Evolutionary conservation across 164 flowering plant species (phyloP), one percentile per base, ranked within the genome.

Genomic region (Vitis riparia): DNA sequence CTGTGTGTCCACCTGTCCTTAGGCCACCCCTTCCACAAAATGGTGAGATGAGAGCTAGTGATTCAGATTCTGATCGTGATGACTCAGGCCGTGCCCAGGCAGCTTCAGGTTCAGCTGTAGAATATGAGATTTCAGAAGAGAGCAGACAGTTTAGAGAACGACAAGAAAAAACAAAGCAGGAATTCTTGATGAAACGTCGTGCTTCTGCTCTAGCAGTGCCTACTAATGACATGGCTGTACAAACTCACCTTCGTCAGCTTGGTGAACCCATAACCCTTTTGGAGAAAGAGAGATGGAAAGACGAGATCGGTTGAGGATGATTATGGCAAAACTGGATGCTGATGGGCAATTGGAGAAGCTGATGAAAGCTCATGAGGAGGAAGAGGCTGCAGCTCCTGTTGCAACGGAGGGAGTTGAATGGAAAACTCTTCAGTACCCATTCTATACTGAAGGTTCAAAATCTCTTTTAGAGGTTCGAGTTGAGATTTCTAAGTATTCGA

Each of bases 221-320:
- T 32, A 95, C 99, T 9, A 95, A 95, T 78, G 99, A 95, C 75
- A 85, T 77, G 75, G 90, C 97, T 50, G 97, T 95, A 2, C 83
- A 97, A 11, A 82, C 88, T 32, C 90, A 97, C 7, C 92, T 95
- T n/a, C 88, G 99, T 11, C 83, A 87, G 52, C 93, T 95, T 51
- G 92, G 89, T 44, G 99, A 95, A 66, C 99, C 98, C 4, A 83
- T 93, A 17, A 95, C 99, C 9, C 83, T 93, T 30, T 95, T 70
- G 98, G 97, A 14, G 99, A 93, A 79, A 75, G 94, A 58, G 98
- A 95, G 77, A 95, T 95, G 99, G 99, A 95, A 71, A 81, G 99
- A 58, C 77, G 99, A 50, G 99, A 91, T 44, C 81, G 98, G 67
- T 63, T 95, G 77, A 74, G 97, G 68, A 80, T 68, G 80, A 81